Conservation (phyloP, 805 yeast genomes). For the Suhomyces xylopsoci region DNA sequence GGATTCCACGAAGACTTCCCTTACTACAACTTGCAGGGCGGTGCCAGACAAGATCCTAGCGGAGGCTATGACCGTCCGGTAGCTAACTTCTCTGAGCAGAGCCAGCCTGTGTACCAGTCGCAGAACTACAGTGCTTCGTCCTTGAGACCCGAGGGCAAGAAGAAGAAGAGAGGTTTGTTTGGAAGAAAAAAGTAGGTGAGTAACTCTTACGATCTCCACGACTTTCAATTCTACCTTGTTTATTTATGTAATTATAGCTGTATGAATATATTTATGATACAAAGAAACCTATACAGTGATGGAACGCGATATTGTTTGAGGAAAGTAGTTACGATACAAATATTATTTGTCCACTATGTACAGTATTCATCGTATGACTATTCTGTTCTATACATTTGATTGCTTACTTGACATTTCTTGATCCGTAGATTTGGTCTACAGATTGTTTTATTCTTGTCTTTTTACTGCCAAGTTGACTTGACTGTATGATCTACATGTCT, state of each 20-base stretch:
- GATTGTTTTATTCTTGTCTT: too few relatives aligned
- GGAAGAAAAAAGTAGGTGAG: slow-evolving; percentile 51
- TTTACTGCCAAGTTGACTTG: too few relatives aligned
- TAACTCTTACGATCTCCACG: background rate
- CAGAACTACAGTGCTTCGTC: slow-evolving; percentile 56
- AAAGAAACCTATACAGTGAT: background rate
- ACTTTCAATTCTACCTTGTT: background rate
- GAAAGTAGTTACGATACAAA: too few relatives aligned
- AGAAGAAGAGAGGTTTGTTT: slow-evolving; percentile 78
- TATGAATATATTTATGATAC: background rate
- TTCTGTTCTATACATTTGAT: too few relatives aligned
- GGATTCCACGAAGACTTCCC: slow-evolving; percentile 80
- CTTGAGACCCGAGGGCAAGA: slow-evolving; percentile 37
- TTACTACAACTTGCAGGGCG: slow-evolving; percentile 35
- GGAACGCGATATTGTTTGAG: too few relatives aligned
- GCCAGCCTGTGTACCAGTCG: slow-evolving; percentile 47
- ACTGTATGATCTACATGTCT: too few relatives aligned
- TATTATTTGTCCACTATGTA: too few relatives aligned
- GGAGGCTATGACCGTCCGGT: slow-evolving; percentile 31
- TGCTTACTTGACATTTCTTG: too few relatives aligned
- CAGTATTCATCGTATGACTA: too few relatives aligned
- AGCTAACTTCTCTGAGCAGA: slow-evolving; percentile 36
- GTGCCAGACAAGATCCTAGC: slow-evolving; percentile 21
- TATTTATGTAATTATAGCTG: background rate
- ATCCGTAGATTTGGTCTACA: too few relatives aligned